These are phyloP conservation scores for Ascobolus immersus DNA, from an alignment of 495 filamentous ascomycete genomes.

Conservation along the genomic window DNA sequence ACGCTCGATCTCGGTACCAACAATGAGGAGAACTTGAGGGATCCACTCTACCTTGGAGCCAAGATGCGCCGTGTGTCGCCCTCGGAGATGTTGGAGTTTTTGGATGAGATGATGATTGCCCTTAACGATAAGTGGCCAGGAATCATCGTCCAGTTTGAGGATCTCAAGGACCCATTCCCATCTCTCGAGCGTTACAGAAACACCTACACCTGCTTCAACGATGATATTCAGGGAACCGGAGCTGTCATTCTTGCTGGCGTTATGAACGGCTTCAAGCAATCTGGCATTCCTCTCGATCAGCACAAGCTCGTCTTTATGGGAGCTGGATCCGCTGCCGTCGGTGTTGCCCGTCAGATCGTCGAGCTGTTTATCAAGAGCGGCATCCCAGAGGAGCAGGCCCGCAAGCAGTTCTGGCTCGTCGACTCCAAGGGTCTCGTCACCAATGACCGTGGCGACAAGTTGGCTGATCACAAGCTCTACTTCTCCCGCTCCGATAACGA, in stretches of 20 bases:
- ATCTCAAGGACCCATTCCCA: constrained; percentile 95
- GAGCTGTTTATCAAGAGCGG: constrained; percentile 86
- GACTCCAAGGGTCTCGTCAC: constrained; percentile 93
- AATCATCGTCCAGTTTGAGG: constrained; percentile 94
- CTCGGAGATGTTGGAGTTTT: constrained; percentile 68
- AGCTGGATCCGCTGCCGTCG: constrained; percentile 81
- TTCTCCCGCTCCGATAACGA: constrained; percentile 80
- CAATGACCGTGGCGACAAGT: constrained; percentile 70
- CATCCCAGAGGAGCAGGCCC: constrained; percentile 72
- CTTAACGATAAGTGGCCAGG: constrained; percentile 58
- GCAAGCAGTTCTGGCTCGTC: constrained; percentile 85
- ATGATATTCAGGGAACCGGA: constrained; percentile 95
- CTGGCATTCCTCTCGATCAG: constrained; percentile 60
- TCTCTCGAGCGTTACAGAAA: constrained; percentile 71
- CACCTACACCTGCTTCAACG: constrained; percentile 87
- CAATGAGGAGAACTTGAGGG: constrained; percentile 66
- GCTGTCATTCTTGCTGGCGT: constrained; percentile 86
- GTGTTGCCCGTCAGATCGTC: constrained; percentile 89
- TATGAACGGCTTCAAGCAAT: constrained; percentile 80
- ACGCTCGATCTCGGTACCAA: constrained; percentile 77
- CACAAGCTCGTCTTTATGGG: constrained; percentile 92
- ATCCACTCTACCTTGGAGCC: constrained; percentile 84
- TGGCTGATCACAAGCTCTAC: constrained; percentile 94
- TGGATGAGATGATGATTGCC: constrained; percentile 94
- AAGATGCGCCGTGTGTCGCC: constrained; percentile 54